These are phyloP conservation scores for Moricandia arvensis DNA, from an alignment of 345 rosid genomes.

Conservation along the genomic window DNA sequence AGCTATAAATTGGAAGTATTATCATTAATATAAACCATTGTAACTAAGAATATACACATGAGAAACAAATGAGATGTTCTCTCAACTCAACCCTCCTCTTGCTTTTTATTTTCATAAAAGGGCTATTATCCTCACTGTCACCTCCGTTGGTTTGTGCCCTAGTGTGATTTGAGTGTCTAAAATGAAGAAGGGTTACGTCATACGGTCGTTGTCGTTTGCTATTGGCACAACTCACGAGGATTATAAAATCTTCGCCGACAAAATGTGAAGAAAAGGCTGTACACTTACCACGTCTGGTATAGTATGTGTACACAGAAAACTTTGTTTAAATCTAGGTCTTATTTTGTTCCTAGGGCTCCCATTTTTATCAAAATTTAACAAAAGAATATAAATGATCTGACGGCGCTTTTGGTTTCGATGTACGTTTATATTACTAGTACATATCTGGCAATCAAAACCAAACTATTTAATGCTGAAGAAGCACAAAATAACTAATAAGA, in stretches of 20 bases:
- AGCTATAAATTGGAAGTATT: not conserved
- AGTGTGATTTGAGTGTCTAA: conserved; percentile 13
- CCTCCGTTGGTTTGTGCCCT: conserved; percentile 1
- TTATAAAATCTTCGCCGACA: conserved; percentile 29
- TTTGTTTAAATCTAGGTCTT: conserved; percentile 11
- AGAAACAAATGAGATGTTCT: conserved; percentile 14
- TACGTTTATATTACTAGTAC: not conserved
- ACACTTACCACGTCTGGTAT: conserved; percentile 12
- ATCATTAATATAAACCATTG: not conserved
- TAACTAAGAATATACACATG: not conserved
- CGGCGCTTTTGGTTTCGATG: conserved; percentile 13
- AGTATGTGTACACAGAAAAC: not conserved
- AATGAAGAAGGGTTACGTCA: conserved; percentile 12
- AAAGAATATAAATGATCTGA: not conserved
- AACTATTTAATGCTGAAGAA: not conserved
- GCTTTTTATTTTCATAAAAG: not conserved
- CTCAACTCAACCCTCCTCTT: not conserved
- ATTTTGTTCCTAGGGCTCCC: conserved; percentile 15
- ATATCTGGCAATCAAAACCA: not conserved
- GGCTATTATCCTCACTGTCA: not conserved
- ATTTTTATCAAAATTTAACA: conserved; percentile 3
- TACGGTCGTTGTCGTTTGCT: conserved; percentile 19
- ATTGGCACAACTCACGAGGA: conserved; percentile 23
- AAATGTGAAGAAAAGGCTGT: conserved; percentile 19
- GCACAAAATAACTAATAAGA: not conserved